phyloP scores from a whole-genome alignment of 208 protist genomes.

The Leishmania major region DNA sequence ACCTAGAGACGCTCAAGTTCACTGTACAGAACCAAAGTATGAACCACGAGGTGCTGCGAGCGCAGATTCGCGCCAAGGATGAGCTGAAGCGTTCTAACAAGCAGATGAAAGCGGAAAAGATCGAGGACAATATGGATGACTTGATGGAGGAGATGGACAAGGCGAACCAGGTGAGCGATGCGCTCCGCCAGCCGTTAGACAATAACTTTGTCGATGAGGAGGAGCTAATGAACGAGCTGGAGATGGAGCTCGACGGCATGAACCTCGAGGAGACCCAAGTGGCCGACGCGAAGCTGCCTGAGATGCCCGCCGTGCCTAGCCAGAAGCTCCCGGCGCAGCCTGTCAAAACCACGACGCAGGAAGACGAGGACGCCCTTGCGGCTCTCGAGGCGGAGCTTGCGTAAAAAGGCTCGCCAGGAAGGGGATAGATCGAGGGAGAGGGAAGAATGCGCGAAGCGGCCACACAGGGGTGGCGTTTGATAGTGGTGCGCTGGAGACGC shows the following conservation, averaged over 20 bases:
- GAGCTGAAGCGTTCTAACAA: conserved; percentile 83
- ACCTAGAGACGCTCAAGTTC: conserved; percentile 86
- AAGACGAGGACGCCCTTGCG: conserved; percentile 79
- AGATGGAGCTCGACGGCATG: conserved; percentile 61
- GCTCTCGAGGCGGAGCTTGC: conserved; percentile 78
- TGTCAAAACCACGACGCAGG: conserved; percentile 41
- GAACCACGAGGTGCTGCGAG: conserved; percentile 84
- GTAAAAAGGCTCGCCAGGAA: background rate
- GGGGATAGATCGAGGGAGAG: background rate
- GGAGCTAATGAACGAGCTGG: conserved; percentile 83
- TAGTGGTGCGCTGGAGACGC: background rate
- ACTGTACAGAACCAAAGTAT: conserved; percentile 88
- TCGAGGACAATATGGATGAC: conserved; percentile 91
- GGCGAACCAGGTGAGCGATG: conserved; percentile 86
- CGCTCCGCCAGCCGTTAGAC: conserved; percentile 81
- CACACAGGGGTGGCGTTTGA: background rate
- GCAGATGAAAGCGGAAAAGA: conserved; percentile 85
- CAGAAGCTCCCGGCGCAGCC: conserved; percentile 49
- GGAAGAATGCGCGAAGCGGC: background rate
- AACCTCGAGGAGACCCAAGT: conserved; percentile 34
- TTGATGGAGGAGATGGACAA: conserved; percentile 92
- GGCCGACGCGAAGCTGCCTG: conserved; percentile 25
- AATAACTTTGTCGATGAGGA: conserved; percentile 82
- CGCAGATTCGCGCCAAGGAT: conserved; percentile 72
- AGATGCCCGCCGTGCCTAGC: conserved; percentile 34